Evolutionary conservation across 75 land plant genomes (phyloP).

Genomic region (Ceratopteris richardii): DNA sequence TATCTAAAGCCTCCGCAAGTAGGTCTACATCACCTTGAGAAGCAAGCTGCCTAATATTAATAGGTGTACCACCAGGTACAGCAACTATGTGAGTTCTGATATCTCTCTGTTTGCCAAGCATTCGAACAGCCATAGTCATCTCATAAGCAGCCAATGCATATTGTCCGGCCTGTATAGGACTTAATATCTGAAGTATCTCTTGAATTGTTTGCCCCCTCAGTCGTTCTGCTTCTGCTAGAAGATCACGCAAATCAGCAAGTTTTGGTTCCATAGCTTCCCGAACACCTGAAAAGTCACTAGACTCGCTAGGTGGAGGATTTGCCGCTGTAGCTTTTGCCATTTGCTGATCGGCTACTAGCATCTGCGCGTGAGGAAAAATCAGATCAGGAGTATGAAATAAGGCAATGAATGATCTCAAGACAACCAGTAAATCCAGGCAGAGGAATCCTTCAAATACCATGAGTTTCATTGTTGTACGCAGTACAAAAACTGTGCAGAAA

Average conservation of each 20-base stretch:
- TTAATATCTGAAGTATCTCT: conserved; percentile 10
- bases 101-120: conserved; percentile 13
- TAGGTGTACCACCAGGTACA: not conserved
- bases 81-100: not conserved
- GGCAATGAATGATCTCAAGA: not conserved
- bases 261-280: conserved; percentile 27
- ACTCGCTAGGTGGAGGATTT: conserved; percentile 19
- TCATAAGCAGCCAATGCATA: conserved; percentile 19
- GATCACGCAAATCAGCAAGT: conserved; percentile 15
- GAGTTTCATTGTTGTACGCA: no score
- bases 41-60: conserved; percentile 10
- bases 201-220: conserved; percentile 12
- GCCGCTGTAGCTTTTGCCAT: conserved; percentile 20
- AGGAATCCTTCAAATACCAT: no score
- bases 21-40: conserved; percentile 16
- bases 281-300: conserved; percentile 14
- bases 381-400: not conserved
- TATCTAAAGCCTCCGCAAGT: conserved; percentile 12
- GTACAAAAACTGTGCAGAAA: no score
- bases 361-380: conserved; percentile 8
- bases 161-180: conserved; percentile 22
- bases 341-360: conserved; percentile 30
- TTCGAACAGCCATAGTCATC: conserved; percentile 18
- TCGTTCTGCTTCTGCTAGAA: conserved; percentile 20
- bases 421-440: not conserved